phyloP scores from a whole-genome alignment of 2,329 filamentous ascomycete species.

The Talaromyces verruculosus region DNA sequence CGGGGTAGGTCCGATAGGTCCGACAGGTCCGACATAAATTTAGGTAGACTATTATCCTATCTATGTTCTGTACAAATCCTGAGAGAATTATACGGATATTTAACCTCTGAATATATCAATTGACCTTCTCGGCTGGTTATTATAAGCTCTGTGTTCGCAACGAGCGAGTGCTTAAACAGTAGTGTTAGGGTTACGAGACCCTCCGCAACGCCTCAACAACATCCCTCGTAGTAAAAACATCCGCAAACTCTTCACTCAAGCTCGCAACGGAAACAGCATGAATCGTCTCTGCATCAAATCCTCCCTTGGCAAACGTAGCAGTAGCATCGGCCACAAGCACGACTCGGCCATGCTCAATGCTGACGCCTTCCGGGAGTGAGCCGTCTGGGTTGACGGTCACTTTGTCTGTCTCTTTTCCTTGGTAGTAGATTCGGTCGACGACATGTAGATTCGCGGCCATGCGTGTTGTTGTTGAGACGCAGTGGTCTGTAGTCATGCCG shows the following conservation, averaged over 20 bases:
- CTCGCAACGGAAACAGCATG: slow-evolving; percentile 49
- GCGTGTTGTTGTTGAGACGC: slow-evolving; percentile 50
- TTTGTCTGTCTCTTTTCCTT: slow-evolving; percentile 14
- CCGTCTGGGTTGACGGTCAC: slow-evolving; percentile 26
- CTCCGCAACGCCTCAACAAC: slow-evolving; percentile 34
- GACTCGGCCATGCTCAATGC: slow-evolving; percentile 35
- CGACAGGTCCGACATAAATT: too few relatives aligned
- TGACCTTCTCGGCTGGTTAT: neutral
- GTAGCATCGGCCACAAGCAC: slow-evolving; percentile 50
- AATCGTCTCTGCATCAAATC: slow-evolving; percentile 48
- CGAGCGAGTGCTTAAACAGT: neutral
- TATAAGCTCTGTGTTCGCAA: neutral
- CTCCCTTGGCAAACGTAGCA: slow-evolving; percentile 47
- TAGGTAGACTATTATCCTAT: neutral
- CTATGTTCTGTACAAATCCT: neutral
- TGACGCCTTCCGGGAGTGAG: slow-evolving; percentile 24
- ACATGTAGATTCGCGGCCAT: slow-evolving; percentile 52
- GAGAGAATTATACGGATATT: neutral
- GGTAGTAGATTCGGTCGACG: slow-evolving; percentile 33
- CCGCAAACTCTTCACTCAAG: slow-evolving; percentile 49
- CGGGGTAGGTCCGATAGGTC: slow-evolving; percentile 8
- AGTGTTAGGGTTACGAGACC: neutral
- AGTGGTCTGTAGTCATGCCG: slow-evolving; percentile 53
- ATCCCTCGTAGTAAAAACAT: slow-evolving; percentile 40
- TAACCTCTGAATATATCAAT: neutral